Evolutionary conservation across 2,329 filamentous ascomycete species (phyloP).

Genomic region (Penicillium fuscoglaucum): DNA sequence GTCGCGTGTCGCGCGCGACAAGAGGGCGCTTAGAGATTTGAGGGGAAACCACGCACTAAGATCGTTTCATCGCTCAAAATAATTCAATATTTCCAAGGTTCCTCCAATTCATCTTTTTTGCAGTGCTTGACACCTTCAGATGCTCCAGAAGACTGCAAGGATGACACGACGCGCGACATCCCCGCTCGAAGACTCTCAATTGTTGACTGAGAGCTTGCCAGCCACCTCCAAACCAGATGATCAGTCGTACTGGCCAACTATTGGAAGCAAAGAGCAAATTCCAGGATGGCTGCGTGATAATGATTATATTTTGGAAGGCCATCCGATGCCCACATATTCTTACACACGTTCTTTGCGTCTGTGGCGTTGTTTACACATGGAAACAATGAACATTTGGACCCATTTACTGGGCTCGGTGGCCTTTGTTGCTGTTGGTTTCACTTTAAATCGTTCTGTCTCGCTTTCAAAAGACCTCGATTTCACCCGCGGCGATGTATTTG

Average conservation of each 20-base stretch:
- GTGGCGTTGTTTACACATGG: conserved; percentile 17
- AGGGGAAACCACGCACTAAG: background rate
- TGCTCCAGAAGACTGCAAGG: background rate
- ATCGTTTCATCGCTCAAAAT: background rate
- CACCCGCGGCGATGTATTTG: conserved; percentile 9
- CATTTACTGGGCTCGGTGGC: conserved; percentile 4
- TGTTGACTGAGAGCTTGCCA: background rate
- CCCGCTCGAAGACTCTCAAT: background rate
- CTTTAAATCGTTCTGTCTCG: background rate
- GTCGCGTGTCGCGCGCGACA: background rate
- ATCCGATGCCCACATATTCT: conserved; percentile 31
- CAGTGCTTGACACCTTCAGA: background rate
- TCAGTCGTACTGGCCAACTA: conserved; percentile 19
- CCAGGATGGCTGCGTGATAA: conserved; percentile 30
- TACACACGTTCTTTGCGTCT: conserved; percentile 25
- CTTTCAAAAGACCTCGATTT: background rate
- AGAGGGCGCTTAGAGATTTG: background rate
- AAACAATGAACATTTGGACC: conserved; percentile 17
- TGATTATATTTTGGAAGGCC: conserved; percentile 24
- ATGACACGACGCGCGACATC: background rate
- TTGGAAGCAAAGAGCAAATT: conserved; percentile 27
- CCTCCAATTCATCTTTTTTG: background rate
- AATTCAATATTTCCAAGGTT: background rate
- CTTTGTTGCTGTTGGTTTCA: conserved; percentile 1
- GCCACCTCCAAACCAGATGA: background rate